phyloP scores from a whole-genome alignment of 2,329 filamentous ascomycete species.

The Penicillium sp. region DNA sequence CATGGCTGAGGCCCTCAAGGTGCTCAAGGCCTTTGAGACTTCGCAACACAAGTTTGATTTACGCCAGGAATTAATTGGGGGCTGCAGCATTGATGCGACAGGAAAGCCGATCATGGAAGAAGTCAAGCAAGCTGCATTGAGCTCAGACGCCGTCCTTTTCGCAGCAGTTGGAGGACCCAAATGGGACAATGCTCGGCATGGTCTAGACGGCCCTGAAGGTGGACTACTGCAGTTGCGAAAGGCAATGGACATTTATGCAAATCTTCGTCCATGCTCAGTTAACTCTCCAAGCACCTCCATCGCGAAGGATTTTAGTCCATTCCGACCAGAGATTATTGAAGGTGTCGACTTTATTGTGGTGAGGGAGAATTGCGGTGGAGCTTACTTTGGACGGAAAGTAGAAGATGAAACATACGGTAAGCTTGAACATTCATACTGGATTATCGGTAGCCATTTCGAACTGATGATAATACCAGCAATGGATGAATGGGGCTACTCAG shows the following conservation, averaged over 20 bases:
- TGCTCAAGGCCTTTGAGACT: constrained; percentile 71
- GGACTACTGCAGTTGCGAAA: constrained; percentile 82
- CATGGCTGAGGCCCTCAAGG: constrained; percentile 49
- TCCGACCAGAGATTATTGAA: constrained; percentile 75
- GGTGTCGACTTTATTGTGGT: constrained; percentile 75
- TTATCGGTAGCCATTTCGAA: constrained; percentile 38
- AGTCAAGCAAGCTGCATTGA: constrained; percentile 73
- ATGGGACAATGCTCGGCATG: constrained; percentile 69
- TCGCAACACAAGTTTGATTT: constrained; percentile 73
- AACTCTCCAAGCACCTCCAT: constrained; percentile 70
- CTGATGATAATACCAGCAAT: constrained; percentile 35
- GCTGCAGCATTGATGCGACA: constrained; percentile 78
- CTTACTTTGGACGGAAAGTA: constrained; percentile 42
- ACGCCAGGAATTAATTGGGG: constrained; percentile 78
- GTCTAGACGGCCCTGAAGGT: constrained; percentile 79
- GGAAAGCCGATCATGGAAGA: constrained; percentile 73
- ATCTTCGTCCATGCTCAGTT: constrained; percentile 75
- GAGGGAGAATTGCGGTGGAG: constrained; percentile 44
- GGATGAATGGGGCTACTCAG: constrained; percentile 83
- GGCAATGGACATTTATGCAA: constrained; percentile 84
- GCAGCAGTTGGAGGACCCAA: constrained; percentile 87
- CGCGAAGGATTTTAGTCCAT: constrained; percentile 74
- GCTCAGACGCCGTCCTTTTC: constrained; percentile 80
- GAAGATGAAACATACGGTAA: constrained; percentile 39
- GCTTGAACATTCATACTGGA: constrained; percentile 37